These are phyloP conservation scores for Phytophthora fragariae DNA, from an alignment of 352 stramenopile species.

Conservation along the genomic window DNA sequence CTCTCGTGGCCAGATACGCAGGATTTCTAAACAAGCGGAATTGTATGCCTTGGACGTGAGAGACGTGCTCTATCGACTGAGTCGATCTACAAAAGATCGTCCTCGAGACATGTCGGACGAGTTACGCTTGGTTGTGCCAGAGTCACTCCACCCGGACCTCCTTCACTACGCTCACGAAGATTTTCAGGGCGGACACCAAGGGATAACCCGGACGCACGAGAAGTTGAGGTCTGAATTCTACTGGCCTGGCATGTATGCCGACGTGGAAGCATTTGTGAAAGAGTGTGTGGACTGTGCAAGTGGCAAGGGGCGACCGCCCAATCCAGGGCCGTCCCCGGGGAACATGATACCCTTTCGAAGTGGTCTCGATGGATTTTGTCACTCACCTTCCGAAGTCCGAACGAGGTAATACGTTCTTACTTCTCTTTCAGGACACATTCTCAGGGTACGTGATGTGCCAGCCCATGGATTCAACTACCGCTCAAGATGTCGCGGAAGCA, in stretches of 20 bases:
- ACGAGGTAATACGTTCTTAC: slow-evolving; percentile 1
- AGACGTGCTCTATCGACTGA: background rate
- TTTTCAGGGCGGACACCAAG: background rate
- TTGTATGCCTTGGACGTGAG: background rate
- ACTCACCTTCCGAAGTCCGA: slow-evolving; percentile 5
- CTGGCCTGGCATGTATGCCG: background rate
- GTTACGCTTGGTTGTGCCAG: background rate
- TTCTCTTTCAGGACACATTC: slow-evolving; percentile 11
- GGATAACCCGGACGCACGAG: background rate
- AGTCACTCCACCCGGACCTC: background rate
- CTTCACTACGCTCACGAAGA: background rate
- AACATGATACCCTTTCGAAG: slow-evolving; percentile 19
- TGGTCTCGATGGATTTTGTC: slow-evolving; percentile 24
- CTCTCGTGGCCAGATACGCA: too few relatives aligned
- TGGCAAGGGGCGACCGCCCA: background rate
- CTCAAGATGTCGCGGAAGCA: slow-evolving; percentile 28
- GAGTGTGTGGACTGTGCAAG: background rate
- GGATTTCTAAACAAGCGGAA: background rate
- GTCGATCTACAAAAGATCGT: background rate
- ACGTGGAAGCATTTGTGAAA: background rate
- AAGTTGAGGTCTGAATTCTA: background rate
- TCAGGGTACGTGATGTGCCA: slow-evolving; percentile 30
- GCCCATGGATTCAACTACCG: slow-evolving; percentile 11
- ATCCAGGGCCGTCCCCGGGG: slow-evolving; percentile 3
- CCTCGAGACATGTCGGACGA: background rate